Percentiles rank a stretch among this genome's conserved stretches.
Evolutionary conservation across 169 alveolate genomes (phyloP).

Genomic region (Plasmodium falciparum): DNA sequence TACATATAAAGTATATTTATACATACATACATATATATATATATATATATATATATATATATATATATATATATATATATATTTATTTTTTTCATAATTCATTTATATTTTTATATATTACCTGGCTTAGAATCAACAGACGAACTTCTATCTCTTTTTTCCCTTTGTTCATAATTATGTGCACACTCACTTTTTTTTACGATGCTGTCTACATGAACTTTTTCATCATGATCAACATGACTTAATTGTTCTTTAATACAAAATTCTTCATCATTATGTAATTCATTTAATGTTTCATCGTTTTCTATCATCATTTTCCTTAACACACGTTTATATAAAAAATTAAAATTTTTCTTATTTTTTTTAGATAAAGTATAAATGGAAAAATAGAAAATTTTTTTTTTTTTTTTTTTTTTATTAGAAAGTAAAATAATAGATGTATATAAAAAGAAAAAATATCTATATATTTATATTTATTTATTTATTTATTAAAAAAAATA

Average conservation of each 20-base stretch:
- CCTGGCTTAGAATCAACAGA: slow-evolving; percentile 55
- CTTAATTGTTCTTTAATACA: slow-evolving; percentile 7
- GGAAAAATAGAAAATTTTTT: neutral
- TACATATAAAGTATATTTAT: too few relatives aligned
- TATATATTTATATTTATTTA: slow-evolving; percentile 3
- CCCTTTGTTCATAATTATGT: slow-evolving; percentile 50
- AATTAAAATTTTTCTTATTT: neutral
- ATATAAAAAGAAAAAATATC: neutral
- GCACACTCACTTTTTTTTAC: slow-evolving; percentile 25
- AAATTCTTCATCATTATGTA: slow-evolving; percentile 17
- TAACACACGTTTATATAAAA: neutral
- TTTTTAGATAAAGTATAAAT: neutral
- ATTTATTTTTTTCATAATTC: neutral
- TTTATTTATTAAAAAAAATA: neutral
- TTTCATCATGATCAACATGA: slow-evolving; percentile 22
- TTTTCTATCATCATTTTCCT: slow-evolving; percentile 36
- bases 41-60: too few relatives aligned
- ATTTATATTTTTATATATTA: slow-evolving; percentile 1
- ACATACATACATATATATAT: too few relatives aligned
- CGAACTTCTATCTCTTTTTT: slow-evolving; percentile 65
- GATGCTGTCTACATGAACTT: slow-evolving; percentile 23
- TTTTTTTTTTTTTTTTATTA: neutral
- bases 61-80: too few relatives aligned
- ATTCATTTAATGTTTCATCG: slow-evolving; percentile 6
- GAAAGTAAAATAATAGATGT: neutral